Evolutionary conservation across 371 early-diverging fungal genomes (phyloP).

Genomic region (Mucor velutinosus): DNA sequence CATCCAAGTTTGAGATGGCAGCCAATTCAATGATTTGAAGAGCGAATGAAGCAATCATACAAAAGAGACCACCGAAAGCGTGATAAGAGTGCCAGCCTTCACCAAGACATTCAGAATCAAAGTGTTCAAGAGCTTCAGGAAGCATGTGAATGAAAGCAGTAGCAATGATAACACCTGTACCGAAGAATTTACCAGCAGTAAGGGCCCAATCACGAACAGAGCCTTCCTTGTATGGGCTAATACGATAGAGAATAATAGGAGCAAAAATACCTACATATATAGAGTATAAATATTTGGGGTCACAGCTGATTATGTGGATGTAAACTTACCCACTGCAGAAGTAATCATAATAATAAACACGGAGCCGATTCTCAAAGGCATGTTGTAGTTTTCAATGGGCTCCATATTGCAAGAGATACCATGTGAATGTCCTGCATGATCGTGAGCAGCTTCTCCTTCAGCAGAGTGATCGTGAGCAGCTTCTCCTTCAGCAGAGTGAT

Average conservation of each 20-base stretch:
- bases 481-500: neutral
- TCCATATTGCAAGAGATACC: neutral
- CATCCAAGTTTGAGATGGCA: conserved; percentile 30
- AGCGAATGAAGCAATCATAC: conserved; percentile 37
- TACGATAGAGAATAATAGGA: conserved; percentile 28
- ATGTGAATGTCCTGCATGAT: conserved; percentile 10
- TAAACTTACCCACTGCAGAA: conserved; percentile 28
- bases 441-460: neutral
- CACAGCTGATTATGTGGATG: neutral
- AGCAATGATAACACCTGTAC: conserved; percentile 79
- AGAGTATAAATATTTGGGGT: neutral
- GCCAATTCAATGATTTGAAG: conserved; percentile 40
- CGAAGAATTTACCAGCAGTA: conserved; percentile 50
- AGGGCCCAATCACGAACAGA: conserved; percentile 20
- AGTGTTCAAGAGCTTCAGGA: conserved; percentile 35
- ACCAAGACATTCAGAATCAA: conserved; percentile 36
- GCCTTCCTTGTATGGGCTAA: conserved; percentile 23
- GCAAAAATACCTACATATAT: conserved; percentile 23
- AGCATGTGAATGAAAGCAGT: conserved; percentile 81
- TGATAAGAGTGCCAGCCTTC: conserved; percentile 38
- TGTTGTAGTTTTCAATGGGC: conserved; percentile 19
- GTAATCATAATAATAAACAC: conserved; percentile 32
- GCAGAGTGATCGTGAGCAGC: neutral
- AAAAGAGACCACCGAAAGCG: conserved; percentile 41
- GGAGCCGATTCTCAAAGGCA: conserved; percentile 26